phyloP scores from a whole-genome alignment of 2,329 filamentous ascomycete genomes.

The Polytolypa hystricis region DNA sequence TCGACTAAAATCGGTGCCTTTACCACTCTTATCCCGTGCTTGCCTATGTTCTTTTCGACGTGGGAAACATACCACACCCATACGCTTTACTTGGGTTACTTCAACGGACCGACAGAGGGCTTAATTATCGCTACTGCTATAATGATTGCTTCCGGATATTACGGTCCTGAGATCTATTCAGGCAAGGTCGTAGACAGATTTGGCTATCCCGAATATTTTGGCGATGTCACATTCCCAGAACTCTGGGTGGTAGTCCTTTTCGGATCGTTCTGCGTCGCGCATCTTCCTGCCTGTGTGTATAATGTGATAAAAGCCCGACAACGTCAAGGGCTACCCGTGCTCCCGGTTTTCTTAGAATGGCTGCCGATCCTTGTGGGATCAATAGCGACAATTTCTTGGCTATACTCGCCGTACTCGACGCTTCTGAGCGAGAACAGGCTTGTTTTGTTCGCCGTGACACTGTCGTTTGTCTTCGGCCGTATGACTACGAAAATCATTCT shows the following conservation, averaged over 20 bases:
- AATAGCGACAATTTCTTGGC: slow-evolving; percentile 64
- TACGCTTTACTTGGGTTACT: slow-evolving; percentile 86
- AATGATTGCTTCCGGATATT: slow-evolving; percentile 80
- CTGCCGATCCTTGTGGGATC: slow-evolving; percentile 79
- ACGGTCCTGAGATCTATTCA: slow-evolving; percentile 79
- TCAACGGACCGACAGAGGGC: slow-evolving; percentile 96
- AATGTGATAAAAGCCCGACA: slow-evolving; percentile 73
- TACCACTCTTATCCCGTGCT: slow-evolving; percentile 78
- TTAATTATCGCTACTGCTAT: slow-evolving; percentile 76
- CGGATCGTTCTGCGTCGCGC: slow-evolving; percentile 54
- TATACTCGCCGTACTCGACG: slow-evolving; percentile 78
- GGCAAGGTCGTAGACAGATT: slow-evolving; percentile 60
- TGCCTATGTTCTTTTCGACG: slow-evolving; percentile 99
- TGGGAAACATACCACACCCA: slow-evolving; percentile 99
- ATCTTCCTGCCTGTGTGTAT: slow-evolving; percentile 79
- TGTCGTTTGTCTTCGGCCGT: slow-evolving; percentile 94
- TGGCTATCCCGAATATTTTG: slow-evolving; percentile 53
- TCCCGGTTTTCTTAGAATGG: slow-evolving; percentile 87
- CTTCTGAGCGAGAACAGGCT: slow-evolving; percentile 76
- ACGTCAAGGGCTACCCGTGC: slow-evolving; percentile 58
- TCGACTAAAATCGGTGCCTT: slow-evolving; percentile 76
- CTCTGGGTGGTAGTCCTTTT: slow-evolving; percentile 71
- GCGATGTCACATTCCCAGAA: slow-evolving; percentile 66
- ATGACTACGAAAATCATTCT: slow-evolving; percentile 99
- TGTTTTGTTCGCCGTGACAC: slow-evolving; percentile 80